Conservation (phyloP, 805 yeast genomes). For the Cyberlindnera amylophila region DNA sequence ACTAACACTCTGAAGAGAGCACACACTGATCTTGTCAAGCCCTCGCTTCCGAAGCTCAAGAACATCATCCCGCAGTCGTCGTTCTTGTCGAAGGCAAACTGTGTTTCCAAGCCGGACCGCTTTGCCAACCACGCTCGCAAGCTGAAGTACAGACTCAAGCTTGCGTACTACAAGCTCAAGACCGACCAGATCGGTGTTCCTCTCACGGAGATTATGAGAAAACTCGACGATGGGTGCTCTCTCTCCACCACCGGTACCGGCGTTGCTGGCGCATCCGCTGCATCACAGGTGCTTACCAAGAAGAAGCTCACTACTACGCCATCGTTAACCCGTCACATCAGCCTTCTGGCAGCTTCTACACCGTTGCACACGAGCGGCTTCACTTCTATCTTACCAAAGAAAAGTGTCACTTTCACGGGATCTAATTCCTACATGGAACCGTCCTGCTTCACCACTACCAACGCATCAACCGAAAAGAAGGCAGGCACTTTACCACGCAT, state of each 20-base stretch:
- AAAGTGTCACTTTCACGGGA: slow-evolving; percentile 20
- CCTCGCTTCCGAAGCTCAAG: slow-evolving; percentile 12
- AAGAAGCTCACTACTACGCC: slow-evolving; percentile 18
- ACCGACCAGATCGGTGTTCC: slow-evolving; percentile 43
- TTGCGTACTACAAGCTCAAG: slow-evolving; percentile 49
- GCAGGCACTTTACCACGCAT: slow-evolving; percentile 10
- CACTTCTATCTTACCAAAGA: slow-evolving; percentile 12
- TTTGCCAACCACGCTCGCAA: slow-evolving; percentile 31
- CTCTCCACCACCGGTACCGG: no score
- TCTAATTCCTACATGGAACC: slow-evolving; percentile 9
- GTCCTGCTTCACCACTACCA: neutral
- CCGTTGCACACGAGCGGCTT: slow-evolving; percentile 18
- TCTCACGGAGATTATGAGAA: slow-evolving; percentile 27
- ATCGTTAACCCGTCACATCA: slow-evolving; percentile 27
- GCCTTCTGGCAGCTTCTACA: slow-evolving; percentile 34
- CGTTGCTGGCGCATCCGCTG: no score
- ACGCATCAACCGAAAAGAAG: neutral
- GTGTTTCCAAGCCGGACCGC: neutral
- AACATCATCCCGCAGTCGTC: slow-evolving; percentile 6
- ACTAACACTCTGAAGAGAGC: slow-evolving; percentile 18
- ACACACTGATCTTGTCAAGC: slow-evolving; percentile 12
- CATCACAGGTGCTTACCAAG: neutral
- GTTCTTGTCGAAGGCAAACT: slow-evolving; percentile 7
- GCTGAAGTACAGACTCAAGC: slow-evolving; percentile 43
- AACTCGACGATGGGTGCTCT: slow-evolving; percentile 1